Base-by-base conservation (phyloP, 106 monocot genomes). In the Allium sativum region DNA sequence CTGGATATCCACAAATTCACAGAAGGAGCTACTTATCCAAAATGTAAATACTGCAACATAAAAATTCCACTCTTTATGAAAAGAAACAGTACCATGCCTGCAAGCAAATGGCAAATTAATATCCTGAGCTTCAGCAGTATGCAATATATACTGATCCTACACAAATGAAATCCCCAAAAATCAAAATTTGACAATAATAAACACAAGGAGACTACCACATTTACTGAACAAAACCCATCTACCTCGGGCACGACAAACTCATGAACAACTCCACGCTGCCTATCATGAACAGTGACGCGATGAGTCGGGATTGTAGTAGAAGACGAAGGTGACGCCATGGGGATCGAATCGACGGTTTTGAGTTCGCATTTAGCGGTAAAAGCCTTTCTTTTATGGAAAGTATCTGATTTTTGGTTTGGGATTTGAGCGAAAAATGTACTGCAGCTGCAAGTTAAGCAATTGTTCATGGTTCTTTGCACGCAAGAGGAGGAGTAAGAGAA, bases 111-210 rank as follows among this genome's bases (percentile, higher is more conserved):
- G 95, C 42, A 95, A 76, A 0, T 81, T 71, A n/a, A 95, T 84
- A 61, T 82, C 56, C 79, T 84, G 95, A 0, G 83, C 60, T 65
- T 95, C 90, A 0, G 84, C 95, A 0, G 90, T 90, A 69, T 95
- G 95, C 21, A 95, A 68, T 52, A 95, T 95, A 64, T 95, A 90
- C 50, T 95, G 95, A 70, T 95, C 95, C 95, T 95, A 69, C 54
- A 58, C 55, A 55, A 14, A 54, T 14, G 51, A 22, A 41, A 3
- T 40, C 46, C 20, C 50, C 59, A 62, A 1, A 57, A 57, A 31
- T 22, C 19, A 57, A 57, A 12, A 10, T 8, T 57, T 11, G 17
- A 10, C 31, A 31, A 31, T 31, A 31, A 31, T 31, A 31, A 31
- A 31, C 31, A 2, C 55, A 55, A 55, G 17, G 17, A 7, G 21